Evolutionary conservation across 331 rosid species (phyloP).

Genomic region (Acacia concinna): DNA sequence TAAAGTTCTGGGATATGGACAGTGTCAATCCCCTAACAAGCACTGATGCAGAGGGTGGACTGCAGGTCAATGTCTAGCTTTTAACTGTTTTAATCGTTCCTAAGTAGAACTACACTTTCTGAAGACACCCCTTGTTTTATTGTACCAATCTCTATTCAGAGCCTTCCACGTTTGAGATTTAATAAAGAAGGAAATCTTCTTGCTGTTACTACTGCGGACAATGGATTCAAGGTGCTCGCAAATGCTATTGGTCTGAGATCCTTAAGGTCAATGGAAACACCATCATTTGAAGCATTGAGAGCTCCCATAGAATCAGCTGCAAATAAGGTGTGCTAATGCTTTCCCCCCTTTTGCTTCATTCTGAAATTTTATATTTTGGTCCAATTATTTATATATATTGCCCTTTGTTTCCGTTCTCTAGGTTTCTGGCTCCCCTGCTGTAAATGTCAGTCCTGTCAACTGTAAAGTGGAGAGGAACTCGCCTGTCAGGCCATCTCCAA

Average conservation of each 20-base stretch:
- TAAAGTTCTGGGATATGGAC: constrained; percentile 95
- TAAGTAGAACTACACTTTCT: background rate
- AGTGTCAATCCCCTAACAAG: constrained; percentile 42
- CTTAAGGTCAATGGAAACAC: constrained; percentile 56
- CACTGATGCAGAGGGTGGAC: constrained; percentile 78
- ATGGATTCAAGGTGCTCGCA: constrained; percentile 79
- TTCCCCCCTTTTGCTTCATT: constrained; percentile 22
- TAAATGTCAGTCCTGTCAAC: constrained; percentile 59
- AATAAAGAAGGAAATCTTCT: constrained; percentile 89
- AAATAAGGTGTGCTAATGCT: constrained; percentile 52
- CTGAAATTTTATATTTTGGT: background rate
- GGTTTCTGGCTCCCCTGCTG: constrained; percentile 64
- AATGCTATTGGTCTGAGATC: constrained; percentile 65
- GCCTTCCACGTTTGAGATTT: constrained; percentile 75
- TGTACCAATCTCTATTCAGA: constrained; percentile 51
- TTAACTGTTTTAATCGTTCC: constrained; percentile 20
- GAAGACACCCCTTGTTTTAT: constrained; percentile 20
- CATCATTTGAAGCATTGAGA: constrained; percentile 72
- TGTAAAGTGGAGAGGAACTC: constrained; percentile 84
- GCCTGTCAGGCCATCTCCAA: constrained; percentile 70
- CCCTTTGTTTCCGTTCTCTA: constrained; percentile 40
- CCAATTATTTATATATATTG: constrained; percentile 17
- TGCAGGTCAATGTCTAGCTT: constrained; percentile 52
- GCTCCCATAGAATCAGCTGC: constrained; percentile 62
- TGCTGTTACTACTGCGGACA: constrained; percentile 71